phyloP scores from a whole-genome alignment of 768 basidiomycete genomes.

The Suillus hirtellus region DNA sequence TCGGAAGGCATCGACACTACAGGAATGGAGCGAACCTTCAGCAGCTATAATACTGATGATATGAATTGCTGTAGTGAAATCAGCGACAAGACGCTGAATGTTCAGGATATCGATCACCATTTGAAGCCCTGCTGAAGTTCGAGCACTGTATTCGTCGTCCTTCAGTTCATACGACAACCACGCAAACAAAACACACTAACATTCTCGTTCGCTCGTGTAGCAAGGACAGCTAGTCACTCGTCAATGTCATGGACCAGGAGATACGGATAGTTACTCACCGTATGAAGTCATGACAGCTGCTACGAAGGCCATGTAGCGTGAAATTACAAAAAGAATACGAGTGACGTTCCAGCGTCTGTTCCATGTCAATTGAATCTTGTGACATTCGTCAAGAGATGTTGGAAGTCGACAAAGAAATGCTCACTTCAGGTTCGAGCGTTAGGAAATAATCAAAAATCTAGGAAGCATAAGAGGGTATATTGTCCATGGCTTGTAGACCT shows the following conservation, averaged over 20 bases:
- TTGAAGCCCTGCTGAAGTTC: background rate
- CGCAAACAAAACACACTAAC: background rate
- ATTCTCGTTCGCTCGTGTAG: background rate
- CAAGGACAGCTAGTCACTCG: background rate
- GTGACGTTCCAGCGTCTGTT: slow-evolving; percentile 1
- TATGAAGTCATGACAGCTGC: slow-evolving; percentile 14
- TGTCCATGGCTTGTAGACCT: background rate
- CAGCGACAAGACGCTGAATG: background rate
- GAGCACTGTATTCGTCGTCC: background rate
- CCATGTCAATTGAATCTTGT: slow-evolving; percentile 9
- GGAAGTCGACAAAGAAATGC: background rate
- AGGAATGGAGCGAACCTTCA: background rate
- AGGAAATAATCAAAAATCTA: slow-evolving; percentile 7
- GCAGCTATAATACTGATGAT: slow-evolving; percentile 7
- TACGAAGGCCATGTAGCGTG: slow-evolving; percentile 10
- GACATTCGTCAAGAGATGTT: background rate
- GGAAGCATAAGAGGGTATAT: background rate
- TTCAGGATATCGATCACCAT: background rate
- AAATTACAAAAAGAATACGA: slow-evolving; percentile 8
- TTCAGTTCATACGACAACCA: background rate
- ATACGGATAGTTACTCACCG: slow-evolving; percentile 4
- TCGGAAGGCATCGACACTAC: background rate
- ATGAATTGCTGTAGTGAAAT: background rate
- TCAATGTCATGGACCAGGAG: background rate
- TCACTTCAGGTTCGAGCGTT: background rate